phyloP scores from a whole-genome alignment of 2,329 filamentous ascomycete genomes.

The Pseudogymnoascus sp. region DNA sequence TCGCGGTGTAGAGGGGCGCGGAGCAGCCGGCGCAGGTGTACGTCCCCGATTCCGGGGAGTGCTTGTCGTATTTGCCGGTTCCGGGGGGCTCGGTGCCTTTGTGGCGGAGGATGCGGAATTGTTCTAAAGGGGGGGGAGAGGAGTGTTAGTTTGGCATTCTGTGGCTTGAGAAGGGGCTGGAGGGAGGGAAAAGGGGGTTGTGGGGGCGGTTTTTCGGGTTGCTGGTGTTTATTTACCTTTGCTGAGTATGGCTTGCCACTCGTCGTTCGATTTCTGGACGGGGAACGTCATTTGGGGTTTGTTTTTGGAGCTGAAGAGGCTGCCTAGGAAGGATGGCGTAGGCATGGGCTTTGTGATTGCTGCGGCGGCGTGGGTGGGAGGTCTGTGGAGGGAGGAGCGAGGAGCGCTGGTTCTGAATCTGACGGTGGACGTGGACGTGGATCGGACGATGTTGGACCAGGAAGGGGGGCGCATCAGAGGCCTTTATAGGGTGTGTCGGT shows the following conservation, averaged over 20 bases:
- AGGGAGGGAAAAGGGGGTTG: background rate
- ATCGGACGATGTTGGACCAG: conserved; percentile 35
- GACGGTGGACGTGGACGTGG: conserved; percentile 29
- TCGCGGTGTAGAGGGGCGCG: conserved; percentile 82
- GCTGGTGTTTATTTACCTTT: conserved; percentile 40
- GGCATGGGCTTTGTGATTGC: conserved; percentile 57
- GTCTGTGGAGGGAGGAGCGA: conserved; percentile 21
- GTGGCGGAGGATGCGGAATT: conserved; percentile 87
- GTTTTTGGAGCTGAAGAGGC: conserved; percentile 57
- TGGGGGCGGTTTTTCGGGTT: background rate
- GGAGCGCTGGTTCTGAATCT: conserved; percentile 30
- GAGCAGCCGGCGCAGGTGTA: conserved; percentile 85
- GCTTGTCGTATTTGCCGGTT: conserved; percentile 79
- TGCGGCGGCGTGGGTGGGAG: conserved; percentile 29
- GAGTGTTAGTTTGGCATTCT: background rate
- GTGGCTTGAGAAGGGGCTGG: background rate
- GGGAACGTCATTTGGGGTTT: conserved; percentile 62
- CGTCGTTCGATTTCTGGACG: conserved; percentile 68
- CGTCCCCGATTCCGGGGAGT: conserved; percentile 64
- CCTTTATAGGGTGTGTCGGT: conserved; percentile 15
- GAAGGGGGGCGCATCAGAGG: conserved; percentile 43
- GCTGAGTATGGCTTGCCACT: conserved; percentile 82
- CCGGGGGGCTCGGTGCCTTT: conserved; percentile 83
- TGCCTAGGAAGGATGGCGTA: conserved; percentile 67
- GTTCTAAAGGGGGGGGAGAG: conserved; percentile 63